Evolutionary conservation across 2,329 filamentous ascomycete species (phyloP).

Genomic region (Drechslerella stenobrocha): DNA sequence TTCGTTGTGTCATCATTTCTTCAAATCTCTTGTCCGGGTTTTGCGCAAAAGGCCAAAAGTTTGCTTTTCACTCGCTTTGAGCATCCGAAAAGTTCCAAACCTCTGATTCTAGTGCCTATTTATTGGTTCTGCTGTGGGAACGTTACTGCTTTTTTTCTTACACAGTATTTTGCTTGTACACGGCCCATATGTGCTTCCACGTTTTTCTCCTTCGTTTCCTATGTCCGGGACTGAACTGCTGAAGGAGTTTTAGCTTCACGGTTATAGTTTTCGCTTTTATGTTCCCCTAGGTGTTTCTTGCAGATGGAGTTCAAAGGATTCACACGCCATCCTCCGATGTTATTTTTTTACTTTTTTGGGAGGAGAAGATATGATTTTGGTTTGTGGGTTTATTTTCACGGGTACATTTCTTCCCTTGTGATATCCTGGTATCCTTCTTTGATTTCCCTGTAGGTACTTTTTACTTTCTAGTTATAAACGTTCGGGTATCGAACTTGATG

Average conservation of each 20-base stretch:
- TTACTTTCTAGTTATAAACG: neutral
- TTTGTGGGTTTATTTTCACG: neutral
- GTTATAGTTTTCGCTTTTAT: slow-evolving; percentile 6
- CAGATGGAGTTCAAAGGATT: slow-evolving; percentile 18
- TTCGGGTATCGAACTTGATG: too few relatives aligned
- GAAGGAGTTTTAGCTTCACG: slow-evolving; percentile 15
- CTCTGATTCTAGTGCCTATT: slow-evolving; percentile 7
- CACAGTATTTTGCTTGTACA: slow-evolving; percentile 7
- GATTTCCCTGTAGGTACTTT: neutral
- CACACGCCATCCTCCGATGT: slow-evolving; percentile 5
- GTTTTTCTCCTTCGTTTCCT: slow-evolving; percentile 11
- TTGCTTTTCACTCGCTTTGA: slow-evolving; percentile 23
- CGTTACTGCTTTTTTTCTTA: slow-evolving; percentile 5
- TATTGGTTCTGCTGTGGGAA: neutral
- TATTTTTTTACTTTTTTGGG: slow-evolving; percentile 4
- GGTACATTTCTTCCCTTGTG: slow-evolving; percentile 4
- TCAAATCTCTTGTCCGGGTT: slow-evolving; percentile 1
- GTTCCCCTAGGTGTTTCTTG: neutral
- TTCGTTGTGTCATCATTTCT: slow-evolving; percentile 19
- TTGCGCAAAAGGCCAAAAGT: slow-evolving; percentile 16
- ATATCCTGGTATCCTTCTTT: slow-evolving; percentile 1
- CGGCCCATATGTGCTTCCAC: slow-evolving; percentile 8
- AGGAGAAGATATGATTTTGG: neutral
- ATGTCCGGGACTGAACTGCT: slow-evolving; percentile 9
- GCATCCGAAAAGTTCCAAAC: slow-evolving; percentile 32